Evolutionary conservation across 768 basidiomycete species (phyloP), one percentile per base, ranked within the genome.

Genomic region (Hygrocybe punicea): DNA sequence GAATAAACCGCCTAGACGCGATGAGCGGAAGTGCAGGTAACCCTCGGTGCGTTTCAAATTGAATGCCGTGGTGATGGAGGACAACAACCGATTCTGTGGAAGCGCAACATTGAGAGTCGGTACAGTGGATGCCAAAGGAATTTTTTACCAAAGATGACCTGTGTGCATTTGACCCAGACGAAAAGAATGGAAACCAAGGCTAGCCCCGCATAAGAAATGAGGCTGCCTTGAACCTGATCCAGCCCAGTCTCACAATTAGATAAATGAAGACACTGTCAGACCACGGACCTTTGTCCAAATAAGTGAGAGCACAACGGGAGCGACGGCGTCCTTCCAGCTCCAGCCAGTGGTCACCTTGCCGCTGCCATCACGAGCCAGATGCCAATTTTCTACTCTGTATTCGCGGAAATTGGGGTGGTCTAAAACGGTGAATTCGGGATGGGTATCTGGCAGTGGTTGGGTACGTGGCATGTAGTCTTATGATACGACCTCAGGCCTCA

Each of bases 1-100:
- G 84, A 59, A 91, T 82, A 67, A 92, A 91, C 4, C 69, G 80
- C 50, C 81, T 78, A 4, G 65, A 73, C 4, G 70, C 71, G 25
- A 66, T 62, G 7, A 80, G 55, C 4, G 72, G 67, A 36, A 71
- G 63, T 13, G 69, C 66, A 9, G 78, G 78, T 33, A 85, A 66
- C 1, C 88, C 90, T 53, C 80, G 74, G 68, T 83, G 82, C 0
- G 83, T 85, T 67, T 91, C 89, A 2, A 92, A 69, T 64, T 92
- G 91, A 40, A 93, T 73, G 10, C 90, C 90, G 53, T 87, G 82
- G 1, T 77, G 73, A 7, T 85, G 84, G 45, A 91, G 67, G 36
- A 87, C 74, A 42, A 90, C 69, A 4, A 91, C 72, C 17, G 87
- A 89, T 71, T 92, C 90, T 91, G 47, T 24, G n/a, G 3, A 51